phyloP scores from a whole-genome alignment of 371 early-diverging fungal genomes.

The Paraphysoderma sedebokerense region DNA sequence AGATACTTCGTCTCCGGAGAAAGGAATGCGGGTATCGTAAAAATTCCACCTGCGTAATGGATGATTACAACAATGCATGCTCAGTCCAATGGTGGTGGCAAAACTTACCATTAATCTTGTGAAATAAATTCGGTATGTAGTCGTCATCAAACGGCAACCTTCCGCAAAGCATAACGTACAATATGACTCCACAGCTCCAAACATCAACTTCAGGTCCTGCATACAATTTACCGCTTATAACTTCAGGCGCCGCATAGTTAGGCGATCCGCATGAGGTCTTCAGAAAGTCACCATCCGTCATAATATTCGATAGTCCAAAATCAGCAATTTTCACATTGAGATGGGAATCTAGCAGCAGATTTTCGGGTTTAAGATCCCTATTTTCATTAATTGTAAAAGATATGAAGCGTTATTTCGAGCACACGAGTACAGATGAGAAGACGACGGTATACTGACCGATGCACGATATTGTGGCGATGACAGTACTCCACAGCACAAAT shows the following conservation, averaged over 20 bases:
- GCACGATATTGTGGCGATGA: slow-evolving; percentile 94
- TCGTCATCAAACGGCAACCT: slow-evolving; percentile 98
- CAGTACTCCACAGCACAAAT: slow-evolving; percentile 96
- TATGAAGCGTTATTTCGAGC: too few species aligned
- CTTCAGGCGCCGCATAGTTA: slow-evolving; percentile 87
- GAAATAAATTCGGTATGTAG: slow-evolving; percentile 74
- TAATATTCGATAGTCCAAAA: slow-evolving; percentile 90
- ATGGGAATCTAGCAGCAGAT: slow-evolving; percentile 45
- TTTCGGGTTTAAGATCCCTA: slow-evolving; percentile 50
- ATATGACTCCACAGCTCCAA: slow-evolving; percentile 97
- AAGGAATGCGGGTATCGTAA: slow-evolving; percentile 69
- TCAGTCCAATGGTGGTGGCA: neutral
- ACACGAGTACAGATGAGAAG: slow-evolving; percentile 9
- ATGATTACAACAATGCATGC: too few species aligned
- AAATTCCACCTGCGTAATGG: slow-evolving; percentile 72
- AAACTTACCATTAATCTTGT: slow-evolving; percentile 52
- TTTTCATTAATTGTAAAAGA: slow-evolving; percentile 12
- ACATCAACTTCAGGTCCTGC: slow-evolving; percentile 98
- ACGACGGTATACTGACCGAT: slow-evolving; percentile 36
- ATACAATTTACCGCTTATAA: slow-evolving; percentile 74
- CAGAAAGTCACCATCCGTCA: slow-evolving; percentile 88
- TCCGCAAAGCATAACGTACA: slow-evolving; percentile 99
- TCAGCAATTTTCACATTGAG: slow-evolving; percentile 94
- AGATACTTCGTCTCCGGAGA: slow-evolving; percentile 63
- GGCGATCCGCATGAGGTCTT: slow-evolving; percentile 88